Conservation (phyloP, 108 stramenopile genomes). For the Bacterosira constricta region DNA sequence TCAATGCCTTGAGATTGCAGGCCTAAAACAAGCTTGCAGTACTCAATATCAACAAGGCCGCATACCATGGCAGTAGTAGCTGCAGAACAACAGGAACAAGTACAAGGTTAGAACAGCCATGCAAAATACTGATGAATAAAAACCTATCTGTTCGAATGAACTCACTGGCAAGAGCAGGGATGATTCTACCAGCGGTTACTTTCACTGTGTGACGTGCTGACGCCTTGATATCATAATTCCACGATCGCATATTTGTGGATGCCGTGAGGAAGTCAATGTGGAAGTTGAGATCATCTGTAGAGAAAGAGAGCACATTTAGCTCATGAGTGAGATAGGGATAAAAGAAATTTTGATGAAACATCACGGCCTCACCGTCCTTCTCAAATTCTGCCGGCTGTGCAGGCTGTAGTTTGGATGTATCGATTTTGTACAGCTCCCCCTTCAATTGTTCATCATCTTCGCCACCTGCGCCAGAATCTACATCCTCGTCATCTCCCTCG, state of each 20-base stretch:
- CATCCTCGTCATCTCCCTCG: constrained; percentile 47
- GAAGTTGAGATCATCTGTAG: constrained; percentile 52
- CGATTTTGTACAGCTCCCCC: constrained; percentile 49
- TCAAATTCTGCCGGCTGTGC: constrained; percentile 76
- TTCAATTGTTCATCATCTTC: constrained; percentile 68
- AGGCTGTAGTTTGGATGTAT: constrained; percentile 47
- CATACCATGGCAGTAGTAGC: constrained; percentile 88
- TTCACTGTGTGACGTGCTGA: constrained; percentile 77
- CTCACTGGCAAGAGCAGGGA: constrained; percentile 11
- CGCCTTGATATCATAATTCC: constrained; percentile 83
- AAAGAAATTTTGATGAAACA: neutral
- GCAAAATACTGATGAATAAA: neutral
- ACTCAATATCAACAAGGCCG: constrained; percentile 82
- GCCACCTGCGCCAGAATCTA: constrained; percentile 61
- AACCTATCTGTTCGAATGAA: neutral
- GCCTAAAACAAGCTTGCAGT: constrained; percentile 71
- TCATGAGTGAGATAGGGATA: neutral
- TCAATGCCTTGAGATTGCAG: constrained; percentile 58
- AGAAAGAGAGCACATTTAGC: neutral
- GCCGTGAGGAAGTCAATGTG: constrained; percentile 86
- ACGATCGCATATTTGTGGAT: constrained; percentile 71
- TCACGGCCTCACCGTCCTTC: constrained; percentile 56
- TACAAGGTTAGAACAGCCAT: neutral
- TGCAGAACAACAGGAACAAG: neutral
- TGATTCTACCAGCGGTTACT: constrained; percentile 76